phyloP scores from a whole-genome alignment of 129 eudicot genomes.

The Flaveria sonorensis region DNA sequence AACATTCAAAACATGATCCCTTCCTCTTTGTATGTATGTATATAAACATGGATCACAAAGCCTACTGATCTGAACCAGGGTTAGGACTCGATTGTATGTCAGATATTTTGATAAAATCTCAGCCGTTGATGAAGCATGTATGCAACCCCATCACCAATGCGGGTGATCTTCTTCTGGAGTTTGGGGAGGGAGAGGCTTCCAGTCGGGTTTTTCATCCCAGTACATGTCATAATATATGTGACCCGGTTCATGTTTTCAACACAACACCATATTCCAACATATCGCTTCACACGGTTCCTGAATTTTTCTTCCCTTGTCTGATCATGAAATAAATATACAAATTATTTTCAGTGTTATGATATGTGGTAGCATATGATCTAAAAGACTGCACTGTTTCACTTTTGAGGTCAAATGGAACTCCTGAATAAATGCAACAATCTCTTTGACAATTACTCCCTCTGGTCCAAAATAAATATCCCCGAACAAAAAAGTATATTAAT shows the following conservation, averaged over 20 bases:
- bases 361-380: slow-evolving; percentile 5
- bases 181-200: slow-evolving; percentile 93
- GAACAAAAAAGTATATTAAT: neutral
- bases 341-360: neutral
- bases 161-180: slow-evolving; percentile 95
- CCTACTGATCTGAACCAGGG: slow-evolving; percentile 18
- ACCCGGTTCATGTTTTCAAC: slow-evolving; percentile 73
- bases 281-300: slow-evolving; percentile 73
- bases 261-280: slow-evolving; percentile 96
- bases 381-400: slow-evolving; percentile 2
- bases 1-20: neutral
- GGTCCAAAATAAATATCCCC: neutral
- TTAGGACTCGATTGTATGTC: slow-evolving; percentile 17
- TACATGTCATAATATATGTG: slow-evolving; percentile 94
- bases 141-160: slow-evolving; percentile 46
- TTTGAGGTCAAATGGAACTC: slow-evolving; percentile 1
- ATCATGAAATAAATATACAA: neutral
- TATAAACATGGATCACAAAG: slow-evolving; percentile 21
- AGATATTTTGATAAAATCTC: slow-evolving; percentile 13
- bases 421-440: neutral
- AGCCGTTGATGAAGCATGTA: slow-evolving; percentile 18
- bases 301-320: slow-evolving; percentile 75
- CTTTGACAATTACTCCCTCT: neutral
- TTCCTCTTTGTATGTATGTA: slow-evolving; percentile 24
- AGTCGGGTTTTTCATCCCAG: slow-evolving; percentile 96